A percentile compares a stretch with the other conserved stretches of the same genome.
phyloP scores from a whole-genome alignment of 1,139 yeast genomes.

The Kodamaea derodonti region DNA sequence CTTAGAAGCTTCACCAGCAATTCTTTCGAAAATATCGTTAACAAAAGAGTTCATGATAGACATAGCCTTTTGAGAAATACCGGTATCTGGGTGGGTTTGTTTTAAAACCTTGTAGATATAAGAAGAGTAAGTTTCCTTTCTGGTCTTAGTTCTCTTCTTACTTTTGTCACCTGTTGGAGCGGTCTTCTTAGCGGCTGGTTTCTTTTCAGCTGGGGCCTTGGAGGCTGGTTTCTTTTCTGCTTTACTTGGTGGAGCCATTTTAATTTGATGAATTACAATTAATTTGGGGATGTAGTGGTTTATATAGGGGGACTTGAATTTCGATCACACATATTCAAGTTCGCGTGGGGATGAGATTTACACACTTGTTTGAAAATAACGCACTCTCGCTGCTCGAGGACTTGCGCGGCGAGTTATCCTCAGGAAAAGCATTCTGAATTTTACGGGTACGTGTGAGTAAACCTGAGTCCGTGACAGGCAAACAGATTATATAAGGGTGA shows the following conservation, averaged over 20 bases:
- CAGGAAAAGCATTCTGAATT: neutral
- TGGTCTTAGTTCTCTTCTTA: slow-evolving; percentile 94
- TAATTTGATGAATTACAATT: slow-evolving; percentile 4
- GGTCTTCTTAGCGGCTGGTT: slow-evolving; percentile 31
- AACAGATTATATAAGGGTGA: neutral
- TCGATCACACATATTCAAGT: too few relatives aligned
- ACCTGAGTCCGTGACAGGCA: neutral
- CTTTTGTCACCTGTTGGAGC: slow-evolving; percentile 53
- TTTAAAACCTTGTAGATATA: slow-evolving; percentile 97
- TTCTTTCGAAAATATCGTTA: slow-evolving; percentile 92
- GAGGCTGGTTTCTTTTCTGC: slow-evolving; percentile 31
- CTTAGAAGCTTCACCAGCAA: slow-evolving; percentile 97
- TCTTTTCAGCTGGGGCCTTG: slow-evolving; percentile 30
- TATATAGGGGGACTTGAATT: neutral
- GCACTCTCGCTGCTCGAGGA: too few relatives aligned
- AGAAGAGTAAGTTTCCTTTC: slow-evolving; percentile 98
- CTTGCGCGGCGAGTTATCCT: too few relatives aligned
- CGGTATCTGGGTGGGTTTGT: slow-evolving; percentile 99
- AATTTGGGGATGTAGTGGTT: neutral
- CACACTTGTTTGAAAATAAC: too few relatives aligned
- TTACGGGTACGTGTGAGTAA: neutral
- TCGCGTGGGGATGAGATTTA: too few relatives aligned
- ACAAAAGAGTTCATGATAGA: slow-evolving; percentile 98
- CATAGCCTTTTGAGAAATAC: slow-evolving; percentile 99
- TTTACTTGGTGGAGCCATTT: slow-evolving; percentile 25